Percentiles rank a stretch among this genome's conserved stretches.
Conservation (phyloP, 345 rosid species). For the Acer saccharum region DNA sequence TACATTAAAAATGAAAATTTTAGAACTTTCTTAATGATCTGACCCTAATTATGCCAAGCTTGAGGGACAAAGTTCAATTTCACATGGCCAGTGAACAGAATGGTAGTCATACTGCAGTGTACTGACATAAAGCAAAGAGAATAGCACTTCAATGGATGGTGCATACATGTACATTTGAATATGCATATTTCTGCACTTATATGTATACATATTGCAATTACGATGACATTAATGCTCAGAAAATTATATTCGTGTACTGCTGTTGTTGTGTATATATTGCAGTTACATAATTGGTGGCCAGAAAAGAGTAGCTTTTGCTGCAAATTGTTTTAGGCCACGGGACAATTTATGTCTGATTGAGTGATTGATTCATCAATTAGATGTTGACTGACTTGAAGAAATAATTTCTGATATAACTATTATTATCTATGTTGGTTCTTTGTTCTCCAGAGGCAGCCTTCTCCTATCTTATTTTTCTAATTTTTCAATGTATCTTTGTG, state of each 20-base stretch:
- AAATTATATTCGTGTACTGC: neutral
- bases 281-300: too few species aligned
- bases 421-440: neutral
- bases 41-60: too few species aligned
- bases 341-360: too few species aligned
- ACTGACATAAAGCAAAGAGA: neutral
- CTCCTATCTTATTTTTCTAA: too few species aligned
- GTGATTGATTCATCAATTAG: neutral
- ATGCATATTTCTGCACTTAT: neutral
- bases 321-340: too few species aligned
- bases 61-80: too few species aligned
- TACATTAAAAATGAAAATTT: too few species aligned
- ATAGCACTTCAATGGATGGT: neutral
- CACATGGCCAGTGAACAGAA: too few species aligned
- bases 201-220: neutral
- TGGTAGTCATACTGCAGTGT: neutral
- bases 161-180: neutral
- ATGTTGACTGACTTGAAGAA: neutral
- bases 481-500: too few species aligned
- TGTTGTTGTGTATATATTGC: neutral
- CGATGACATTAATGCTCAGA: neutral
- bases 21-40: too few species aligned
- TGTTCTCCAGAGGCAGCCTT: too few species aligned
- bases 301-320: too few species aligned
- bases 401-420: neutral